Conservation (phyloP, 257 asterid species). For the Ocimum tenuiflorum region DNA sequence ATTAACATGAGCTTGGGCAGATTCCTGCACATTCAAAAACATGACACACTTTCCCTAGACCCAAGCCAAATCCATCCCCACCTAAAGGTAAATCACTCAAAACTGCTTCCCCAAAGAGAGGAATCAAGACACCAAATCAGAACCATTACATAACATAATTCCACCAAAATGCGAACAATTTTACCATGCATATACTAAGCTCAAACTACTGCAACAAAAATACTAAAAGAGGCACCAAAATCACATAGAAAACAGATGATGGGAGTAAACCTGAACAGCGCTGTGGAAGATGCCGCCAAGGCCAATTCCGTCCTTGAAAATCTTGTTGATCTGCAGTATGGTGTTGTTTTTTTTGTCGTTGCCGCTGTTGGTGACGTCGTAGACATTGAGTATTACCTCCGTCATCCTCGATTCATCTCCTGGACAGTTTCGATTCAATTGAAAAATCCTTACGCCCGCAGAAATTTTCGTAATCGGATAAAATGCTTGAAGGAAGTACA, state of each 20-base stretch:
- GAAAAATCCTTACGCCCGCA: constrained; percentile 20
- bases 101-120: not conserved
- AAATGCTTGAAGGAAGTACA: constrained; percentile 3
- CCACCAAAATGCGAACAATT: not conserved
- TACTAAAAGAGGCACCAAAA: not conserved
- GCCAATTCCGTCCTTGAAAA: constrained; percentile 93
- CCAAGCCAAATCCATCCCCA: not conserved
- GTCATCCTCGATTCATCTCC: constrained; percentile 17
- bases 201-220: not conserved
- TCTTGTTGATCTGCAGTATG: constrained; percentile 80
- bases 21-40: not conserved
- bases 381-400: constrained; percentile 50
- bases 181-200: not conserved
- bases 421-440: constrained; percentile 1
- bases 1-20: not conserved
- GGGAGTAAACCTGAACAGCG: constrained; percentile 65
- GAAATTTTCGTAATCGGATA: not conserved
- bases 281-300: constrained; percentile 95
- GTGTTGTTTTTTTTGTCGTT: constrained; percentile 80
- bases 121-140: not conserved
- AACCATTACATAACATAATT: not conserved
- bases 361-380: constrained; percentile 85
- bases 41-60: not conserved
- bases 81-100: not conserved
- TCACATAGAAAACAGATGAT: not conserved